Percentiles rank a stretch among this genome's conserved stretches.
Conservation (phyloP, 306 rosid species). For the Lablab purpureus region DNA sequence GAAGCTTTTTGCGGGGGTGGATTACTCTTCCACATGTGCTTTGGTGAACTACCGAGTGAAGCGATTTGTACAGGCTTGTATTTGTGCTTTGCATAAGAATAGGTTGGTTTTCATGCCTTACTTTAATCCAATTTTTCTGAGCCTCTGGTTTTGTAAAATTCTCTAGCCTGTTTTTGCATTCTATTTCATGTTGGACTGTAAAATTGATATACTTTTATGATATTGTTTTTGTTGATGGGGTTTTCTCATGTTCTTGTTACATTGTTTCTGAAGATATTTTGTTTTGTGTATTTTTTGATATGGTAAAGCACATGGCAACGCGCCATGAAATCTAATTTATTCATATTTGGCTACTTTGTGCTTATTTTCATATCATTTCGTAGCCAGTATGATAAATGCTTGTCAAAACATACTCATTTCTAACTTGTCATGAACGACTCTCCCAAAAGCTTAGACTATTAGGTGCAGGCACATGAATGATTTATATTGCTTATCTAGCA, state of each 20-base stretch:
- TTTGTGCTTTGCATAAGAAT: constrained; percentile 71
- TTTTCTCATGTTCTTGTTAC: not conserved
- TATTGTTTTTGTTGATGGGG: not conserved
- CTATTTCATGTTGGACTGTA: not conserved
- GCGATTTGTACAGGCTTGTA: constrained; percentile 64
- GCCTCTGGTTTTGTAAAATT: constrained; percentile 13
- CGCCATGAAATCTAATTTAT: not conserved
- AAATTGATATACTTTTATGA: not conserved
- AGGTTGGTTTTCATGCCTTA: constrained; percentile 56
- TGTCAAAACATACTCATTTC: not conserved
- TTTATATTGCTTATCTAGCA: not conserved
- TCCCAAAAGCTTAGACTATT: not conserved
- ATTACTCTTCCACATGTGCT: constrained; percentile 61
- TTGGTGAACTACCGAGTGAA: constrained; percentile 75
- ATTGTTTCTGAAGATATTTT: constrained; percentile 10
- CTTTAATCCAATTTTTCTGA: constrained; percentile 11
- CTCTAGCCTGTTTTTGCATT: not conserved
- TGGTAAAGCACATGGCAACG: not conserved
- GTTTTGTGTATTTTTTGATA: not conserved
- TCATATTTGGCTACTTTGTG: not conserved
- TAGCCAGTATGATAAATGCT: not conserved
- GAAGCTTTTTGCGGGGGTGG: constrained; percentile 67
- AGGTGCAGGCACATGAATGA: not conserved
- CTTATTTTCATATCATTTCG: not conserved
- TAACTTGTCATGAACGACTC: not conserved